phyloP scores from a whole-genome alignment of 331 rosid species.

The Cydonia oblonga region DNA sequence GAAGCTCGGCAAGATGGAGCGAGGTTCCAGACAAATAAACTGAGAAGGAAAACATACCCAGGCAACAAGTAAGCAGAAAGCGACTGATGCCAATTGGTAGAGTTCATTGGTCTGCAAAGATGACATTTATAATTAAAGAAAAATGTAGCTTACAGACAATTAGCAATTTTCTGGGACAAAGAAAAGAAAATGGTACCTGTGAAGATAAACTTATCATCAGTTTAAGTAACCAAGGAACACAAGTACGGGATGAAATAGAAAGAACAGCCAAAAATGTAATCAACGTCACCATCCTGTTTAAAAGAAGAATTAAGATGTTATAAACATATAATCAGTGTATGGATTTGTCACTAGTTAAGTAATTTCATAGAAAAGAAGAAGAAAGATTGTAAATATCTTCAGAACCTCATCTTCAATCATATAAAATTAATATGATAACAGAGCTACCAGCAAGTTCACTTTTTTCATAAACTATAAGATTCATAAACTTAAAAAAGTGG shows the following conservation, averaged over 20 bases:
- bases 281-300: slow-evolving; percentile 31
- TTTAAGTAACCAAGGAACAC: slow-evolving; percentile 38
- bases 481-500: neutral
- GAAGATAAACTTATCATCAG: slow-evolving; percentile 43
- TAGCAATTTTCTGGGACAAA: neutral
- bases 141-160: neutral
- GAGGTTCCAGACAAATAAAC: neutral
- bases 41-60: slow-evolving; percentile 27
- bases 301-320: neutral
- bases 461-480: neutral
- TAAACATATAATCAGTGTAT: neutral
- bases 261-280: slow-evolving; percentile 34
- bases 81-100: slow-evolving; percentile 45
- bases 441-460: neutral
- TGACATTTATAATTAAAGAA: neutral
- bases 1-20: neutral
- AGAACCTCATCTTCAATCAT: neutral
- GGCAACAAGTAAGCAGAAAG: slow-evolving; percentile 48
- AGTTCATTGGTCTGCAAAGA: slow-evolving; percentile 47
- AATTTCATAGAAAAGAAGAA: neutral
- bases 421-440: neutral
- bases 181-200: slow-evolving; percentile 25
- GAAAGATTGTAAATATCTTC: neutral
- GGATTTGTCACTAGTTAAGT: neutral
- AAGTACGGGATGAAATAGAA: slow-evolving; percentile 37